phyloP scores from a whole-genome alignment of 164 flowering plant genomes.

The Paratinospora sagittata region DNA sequence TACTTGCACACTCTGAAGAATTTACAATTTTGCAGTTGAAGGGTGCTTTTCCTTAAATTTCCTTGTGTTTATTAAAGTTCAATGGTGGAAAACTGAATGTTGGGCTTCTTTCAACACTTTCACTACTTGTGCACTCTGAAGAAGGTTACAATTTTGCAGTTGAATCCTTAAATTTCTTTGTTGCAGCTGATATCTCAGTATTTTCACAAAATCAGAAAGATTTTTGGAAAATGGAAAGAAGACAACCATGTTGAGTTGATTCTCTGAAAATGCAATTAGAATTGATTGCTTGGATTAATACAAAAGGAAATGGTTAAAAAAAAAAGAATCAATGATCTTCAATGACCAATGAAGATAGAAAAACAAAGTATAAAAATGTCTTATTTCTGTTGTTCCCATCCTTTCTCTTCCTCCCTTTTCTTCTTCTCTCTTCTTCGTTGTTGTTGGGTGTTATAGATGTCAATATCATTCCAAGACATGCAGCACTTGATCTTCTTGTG shows the following conservation, averaged over 20 bases:
- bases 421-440: constrained; percentile 1
- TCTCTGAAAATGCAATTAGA: not conserved
- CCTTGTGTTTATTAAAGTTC: too few species aligned
- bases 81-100: too few species aligned
- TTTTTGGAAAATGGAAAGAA: too few species aligned
- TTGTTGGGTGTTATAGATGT: constrained; percentile 23
- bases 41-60: too few species aligned
- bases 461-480: constrained; percentile 53
- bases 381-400: not conserved
- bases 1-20: too few species aligned
- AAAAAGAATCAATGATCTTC: constrained; percentile 11
- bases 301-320: not conserved
- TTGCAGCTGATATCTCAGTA: too few species aligned
- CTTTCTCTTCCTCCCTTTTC: not conserved
- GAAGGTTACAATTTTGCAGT: too few species aligned
- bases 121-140: too few species aligned
- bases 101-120: too few species aligned
- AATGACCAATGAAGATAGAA: not conserved
- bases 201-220: too few species aligned
- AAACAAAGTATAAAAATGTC: not conserved
- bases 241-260: not conserved
- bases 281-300: constrained; percentile 2
- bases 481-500: constrained; percentile 79
- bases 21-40: too few species aligned
- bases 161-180: too few species aligned